Evolutionary conservation across 768 basidiomycete genomes (phyloP).

Genomic region (Mycena galericulata): DNA sequence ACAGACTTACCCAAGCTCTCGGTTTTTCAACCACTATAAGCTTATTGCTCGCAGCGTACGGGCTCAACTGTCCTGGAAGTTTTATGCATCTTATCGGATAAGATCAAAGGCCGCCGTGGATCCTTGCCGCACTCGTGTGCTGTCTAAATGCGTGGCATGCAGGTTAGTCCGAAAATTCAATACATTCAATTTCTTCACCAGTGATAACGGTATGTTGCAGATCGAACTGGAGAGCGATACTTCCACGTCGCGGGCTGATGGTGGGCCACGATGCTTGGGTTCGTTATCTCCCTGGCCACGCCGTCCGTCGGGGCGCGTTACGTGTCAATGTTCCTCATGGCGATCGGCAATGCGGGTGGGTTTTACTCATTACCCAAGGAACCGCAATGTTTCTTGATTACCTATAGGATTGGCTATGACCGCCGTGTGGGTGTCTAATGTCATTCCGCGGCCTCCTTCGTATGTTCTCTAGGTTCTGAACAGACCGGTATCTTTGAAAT

Average conservation of each 20-base stretch:
- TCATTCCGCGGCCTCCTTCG: constrained; percentile 70
- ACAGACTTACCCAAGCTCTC: constrained; percentile 69
- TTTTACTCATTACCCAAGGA: constrained; percentile 70
- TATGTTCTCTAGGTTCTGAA: constrained; percentile 39
- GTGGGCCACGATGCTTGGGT: constrained; percentile 73
- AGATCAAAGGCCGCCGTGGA: too few species aligned
- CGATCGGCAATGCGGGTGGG: too few species aligned
- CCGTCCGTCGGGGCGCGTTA: constrained; percentile 66
- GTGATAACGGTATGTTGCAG: constrained; percentile 41
- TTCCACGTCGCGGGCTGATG: constrained; percentile 69
- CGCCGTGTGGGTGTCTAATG: constrained; percentile 73
- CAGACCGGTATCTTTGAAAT: background rate
- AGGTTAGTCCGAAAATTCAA: too few species aligned
- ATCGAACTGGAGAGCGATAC: constrained; percentile 72
- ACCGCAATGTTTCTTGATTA: constrained; percentile 23
- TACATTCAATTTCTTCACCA: constrained; percentile 35
- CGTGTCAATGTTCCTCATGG: too few species aligned
- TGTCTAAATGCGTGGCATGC: too few species aligned
- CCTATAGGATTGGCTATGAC: constrained; percentile 57
- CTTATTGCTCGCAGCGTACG: constrained; percentile 70
- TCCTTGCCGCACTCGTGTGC: too few species aligned
- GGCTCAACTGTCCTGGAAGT: too few species aligned
- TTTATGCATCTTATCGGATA: too few species aligned
- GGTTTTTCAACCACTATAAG: constrained; percentile 71
- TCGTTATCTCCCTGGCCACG: constrained; percentile 70